A percentile compares a stretch with the other conserved stretches of the same genome.
Conservation (phyloP, 192 early-diverging fungal species). For the Chytriomyces confervae region DNA sequence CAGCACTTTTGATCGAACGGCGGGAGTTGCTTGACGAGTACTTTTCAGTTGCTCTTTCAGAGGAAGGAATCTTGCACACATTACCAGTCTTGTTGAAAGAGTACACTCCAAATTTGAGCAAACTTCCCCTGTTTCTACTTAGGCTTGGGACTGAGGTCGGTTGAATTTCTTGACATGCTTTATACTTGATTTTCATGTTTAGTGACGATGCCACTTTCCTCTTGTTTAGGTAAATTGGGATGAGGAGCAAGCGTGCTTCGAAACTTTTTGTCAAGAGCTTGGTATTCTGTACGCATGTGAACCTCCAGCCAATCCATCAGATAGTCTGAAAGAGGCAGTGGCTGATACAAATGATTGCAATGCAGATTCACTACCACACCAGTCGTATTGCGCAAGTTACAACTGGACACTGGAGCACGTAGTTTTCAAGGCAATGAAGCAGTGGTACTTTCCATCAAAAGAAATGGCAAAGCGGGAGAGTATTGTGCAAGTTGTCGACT, state of each 20-base stretch:
- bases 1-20: slow-evolving; percentile 48
- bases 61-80: slow-evolving; percentile 65
- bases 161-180: slow-evolving; percentile 5
- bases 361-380: neutral
- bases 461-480: slow-evolving; percentile 62
- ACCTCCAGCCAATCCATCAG: slow-evolving; percentile 23
- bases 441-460: slow-evolving; percentile 71
- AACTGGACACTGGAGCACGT: slow-evolving; percentile 75
- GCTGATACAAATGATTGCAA: neutral
- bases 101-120: slow-evolving; percentile 84
- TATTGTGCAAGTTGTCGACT: slow-evolving; percentile 78
- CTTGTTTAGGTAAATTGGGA: slow-evolving; percentile 78
- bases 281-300: slow-evolving; percentile 68
- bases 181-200: neutral
- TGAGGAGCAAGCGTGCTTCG: slow-evolving; percentile 84
- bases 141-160: slow-evolving; percentile 75
- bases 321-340: neutral
- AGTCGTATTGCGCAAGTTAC: slow-evolving; percentile 48
- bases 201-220: neutral
- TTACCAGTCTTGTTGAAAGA: slow-evolving; percentile 83
- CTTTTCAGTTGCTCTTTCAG: slow-evolving; percentile 76
- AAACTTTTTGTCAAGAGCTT: slow-evolving; percentile 69
- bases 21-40: slow-evolving; percentile 90
- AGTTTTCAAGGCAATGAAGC: slow-evolving; percentile 82
- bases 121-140: slow-evolving; percentile 84